Base-by-base conservation (phyloP, 176 grass and related monocot genomes). In the Tuctoria greenei region DNA sequence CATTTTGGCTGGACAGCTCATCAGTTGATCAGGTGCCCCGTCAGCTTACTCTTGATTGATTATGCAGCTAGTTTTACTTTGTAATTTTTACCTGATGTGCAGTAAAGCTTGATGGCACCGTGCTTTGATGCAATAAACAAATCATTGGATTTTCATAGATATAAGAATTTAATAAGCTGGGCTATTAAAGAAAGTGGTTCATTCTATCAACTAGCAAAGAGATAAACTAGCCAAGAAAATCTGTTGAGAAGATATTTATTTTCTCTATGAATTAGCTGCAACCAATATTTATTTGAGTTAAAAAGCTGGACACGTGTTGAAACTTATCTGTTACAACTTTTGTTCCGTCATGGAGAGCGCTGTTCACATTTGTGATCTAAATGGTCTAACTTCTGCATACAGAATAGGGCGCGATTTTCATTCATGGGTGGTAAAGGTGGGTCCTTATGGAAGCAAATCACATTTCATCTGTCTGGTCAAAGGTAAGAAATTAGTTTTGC, bases 361-460 rank as follows among this genome's bases (percentile, higher is more conserved):
- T 36, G 47, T 77, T 58, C 18, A 16, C 56, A 44, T 62, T 57
- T 56, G 10, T 45, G n/a, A 62, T 17, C 51, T 51, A 39, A 41
- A 67, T 45, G 14, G 16, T 63, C 34, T 61, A 40, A 25, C 10
- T 77, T 20, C 52, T 90, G 31, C 69, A 88, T 88, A 73, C 84
- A 98, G 95, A 90, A 86, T 82, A 98, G 95, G 83, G 95, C 91
- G 82, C 86, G 84, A 7, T 98, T 98, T 90, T 98, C 95, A 73
- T 98, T 98, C 82, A 98, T 98, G 95, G 95, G 95, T 49, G 95
- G 95, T 65, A 92, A 92, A 83, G 91, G 95, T 6, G 95, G 95
- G 4, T 60, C 89, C 55, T 80, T 98, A 42, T 98, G 95, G 95
- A 98, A 88, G 73, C 91, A 94, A 86, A 77, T 98, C 45, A 88